These are phyloP conservation scores for Venturia pyrina DNA, from an alignment of 2,329 filamentous ascomycete species.

Conservation along the genomic window DNA sequence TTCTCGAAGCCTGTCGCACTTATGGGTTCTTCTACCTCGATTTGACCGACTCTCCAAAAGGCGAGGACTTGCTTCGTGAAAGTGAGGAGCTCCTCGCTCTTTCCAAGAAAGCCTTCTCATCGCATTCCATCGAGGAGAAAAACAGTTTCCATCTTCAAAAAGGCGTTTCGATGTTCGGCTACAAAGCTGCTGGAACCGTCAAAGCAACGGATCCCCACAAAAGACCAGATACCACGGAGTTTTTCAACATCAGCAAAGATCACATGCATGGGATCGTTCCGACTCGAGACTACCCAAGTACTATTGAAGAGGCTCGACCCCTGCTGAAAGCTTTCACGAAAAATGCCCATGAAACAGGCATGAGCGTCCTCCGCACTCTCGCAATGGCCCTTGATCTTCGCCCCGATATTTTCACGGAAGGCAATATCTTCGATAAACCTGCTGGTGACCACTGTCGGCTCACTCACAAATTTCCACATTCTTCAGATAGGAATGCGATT, in stretches of 20 bases:
- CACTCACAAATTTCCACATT: conserved; percentile 11
- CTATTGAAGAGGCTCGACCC: not conserved
- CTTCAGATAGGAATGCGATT: conserved; percentile 7
- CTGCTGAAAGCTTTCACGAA: conserved; percentile 8
- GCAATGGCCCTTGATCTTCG: not conserved
- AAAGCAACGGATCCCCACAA: conserved; percentile 8
- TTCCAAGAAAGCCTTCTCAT: conserved; percentile 8
- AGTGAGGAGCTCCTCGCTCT: conserved; percentile 3
- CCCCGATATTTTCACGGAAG: not conserved
- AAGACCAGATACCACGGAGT: conserved; percentile 11
- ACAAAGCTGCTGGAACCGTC: conserved; percentile 12
- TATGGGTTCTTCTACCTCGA: conserved; percentile 14
- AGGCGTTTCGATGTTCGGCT: conserved; percentile 11
- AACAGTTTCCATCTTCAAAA: conserved; percentile 5
- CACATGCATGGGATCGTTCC: conserved; percentile 11
- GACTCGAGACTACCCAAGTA: conserved; percentile 4
- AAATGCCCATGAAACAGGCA: conserved; percentile 9
- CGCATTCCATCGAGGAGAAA: conserved; percentile 8
- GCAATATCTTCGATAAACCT: conserved; percentile 4
- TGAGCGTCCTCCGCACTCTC: conserved; percentile 4
- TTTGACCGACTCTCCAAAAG: conserved; percentile 1
- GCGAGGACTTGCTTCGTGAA: conserved; percentile 2
- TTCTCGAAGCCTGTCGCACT: conserved; percentile 11
- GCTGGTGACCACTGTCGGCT: conserved; percentile 12
- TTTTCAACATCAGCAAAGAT: conserved; percentile 11